These are phyloP conservation scores for Penicillium subrubescens DNA, from an alignment of 495 filamentous ascomycete species.

Conservation along the genomic window DNA sequence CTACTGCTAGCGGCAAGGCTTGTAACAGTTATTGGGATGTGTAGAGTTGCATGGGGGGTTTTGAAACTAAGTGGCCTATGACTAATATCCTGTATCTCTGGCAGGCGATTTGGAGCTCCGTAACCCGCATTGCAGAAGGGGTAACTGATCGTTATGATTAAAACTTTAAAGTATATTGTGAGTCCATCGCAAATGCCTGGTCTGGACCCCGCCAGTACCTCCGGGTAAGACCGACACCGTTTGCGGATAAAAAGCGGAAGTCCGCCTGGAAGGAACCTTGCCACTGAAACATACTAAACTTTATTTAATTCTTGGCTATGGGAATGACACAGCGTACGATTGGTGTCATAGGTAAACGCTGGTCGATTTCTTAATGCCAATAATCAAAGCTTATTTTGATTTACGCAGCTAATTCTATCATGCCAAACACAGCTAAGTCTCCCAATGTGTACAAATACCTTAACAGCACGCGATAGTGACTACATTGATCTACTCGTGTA, in stretches of 20 bases:
- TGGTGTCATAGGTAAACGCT: not conserved
- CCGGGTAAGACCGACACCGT: conserved; percentile 2
- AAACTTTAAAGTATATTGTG: not conserved
- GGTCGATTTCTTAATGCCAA: not conserved
- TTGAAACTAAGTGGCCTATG: not conserved
- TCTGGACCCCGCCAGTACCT: not conserved
- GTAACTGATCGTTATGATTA: not conserved
- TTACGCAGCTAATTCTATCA: not conserved
- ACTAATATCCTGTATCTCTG: not conserved
- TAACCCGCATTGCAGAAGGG: not conserved
- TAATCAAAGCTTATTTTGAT: not conserved
- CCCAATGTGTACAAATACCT: not conserved
- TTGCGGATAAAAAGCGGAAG: conserved; percentile 6
- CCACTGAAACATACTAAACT: not conserved
- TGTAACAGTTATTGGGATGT: not conserved
- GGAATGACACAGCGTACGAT: not conserved
- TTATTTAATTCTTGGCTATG: not conserved
- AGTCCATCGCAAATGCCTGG: not conserved
- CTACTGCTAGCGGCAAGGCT: not conserved
- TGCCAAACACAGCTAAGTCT: not conserved
- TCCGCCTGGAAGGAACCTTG: not conserved
- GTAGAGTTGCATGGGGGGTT: not conserved
- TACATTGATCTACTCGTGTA: not conserved
- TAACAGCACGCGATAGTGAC: not conserved
- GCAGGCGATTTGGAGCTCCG: not conserved